These are phyloP conservation scores for Naematelia aurantialba DNA, from an alignment of 768 basidiomycete species.

Conservation along the genomic window DNA sequence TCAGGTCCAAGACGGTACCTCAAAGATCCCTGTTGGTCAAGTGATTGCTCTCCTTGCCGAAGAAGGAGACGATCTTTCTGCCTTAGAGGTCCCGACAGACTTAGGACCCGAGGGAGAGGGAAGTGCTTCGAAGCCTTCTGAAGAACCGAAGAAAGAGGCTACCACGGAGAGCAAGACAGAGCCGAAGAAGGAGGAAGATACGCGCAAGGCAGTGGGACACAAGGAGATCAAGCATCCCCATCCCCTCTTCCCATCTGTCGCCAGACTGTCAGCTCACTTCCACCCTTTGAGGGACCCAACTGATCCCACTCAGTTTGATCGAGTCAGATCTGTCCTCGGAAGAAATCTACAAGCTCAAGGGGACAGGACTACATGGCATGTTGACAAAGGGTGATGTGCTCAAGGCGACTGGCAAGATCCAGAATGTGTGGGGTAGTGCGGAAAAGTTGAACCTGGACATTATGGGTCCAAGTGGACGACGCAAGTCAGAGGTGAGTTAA, in stretches of 20 bases:
- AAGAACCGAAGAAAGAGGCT: constrained; percentile 13
- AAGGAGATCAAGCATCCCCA: constrained; percentile 57
- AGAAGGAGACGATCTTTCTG: constrained; percentile 90
- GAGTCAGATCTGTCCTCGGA: constrained; percentile 40
- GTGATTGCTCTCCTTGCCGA: constrained; percentile 89
- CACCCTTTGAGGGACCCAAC: not conserved
- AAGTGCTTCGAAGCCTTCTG: constrained; percentile 5
- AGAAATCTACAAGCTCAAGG: constrained; percentile 63
- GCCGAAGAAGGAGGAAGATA: constrained; percentile 7
- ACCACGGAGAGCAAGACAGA: constrained; percentile 18
- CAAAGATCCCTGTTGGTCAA: constrained; percentile 80
- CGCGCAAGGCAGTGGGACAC: constrained; percentile 24
- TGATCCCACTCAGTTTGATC: constrained; percentile 28
- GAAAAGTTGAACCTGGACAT: constrained; percentile 39
- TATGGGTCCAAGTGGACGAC: constrained; percentile 41
- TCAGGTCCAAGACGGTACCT: constrained; percentile 71
- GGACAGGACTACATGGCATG: constrained; percentile 87
- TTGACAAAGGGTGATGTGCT: constrained; percentile 95
- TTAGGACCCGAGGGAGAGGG: constrained; percentile 26
- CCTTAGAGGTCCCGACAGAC: constrained; percentile 59
- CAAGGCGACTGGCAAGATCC: constrained; percentile 73
- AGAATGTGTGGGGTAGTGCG: constrained; percentile 46
- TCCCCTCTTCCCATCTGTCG: constrained; percentile 83
- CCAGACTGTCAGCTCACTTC: constrained; percentile 57
- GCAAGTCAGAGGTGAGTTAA: constrained; percentile 33